Percentiles rank a stretch among this genome's conserved stretches.
Evolutionary conservation across 371 early-diverging fungal species (phyloP).

Genomic region (Rhizopus sp.): DNA sequence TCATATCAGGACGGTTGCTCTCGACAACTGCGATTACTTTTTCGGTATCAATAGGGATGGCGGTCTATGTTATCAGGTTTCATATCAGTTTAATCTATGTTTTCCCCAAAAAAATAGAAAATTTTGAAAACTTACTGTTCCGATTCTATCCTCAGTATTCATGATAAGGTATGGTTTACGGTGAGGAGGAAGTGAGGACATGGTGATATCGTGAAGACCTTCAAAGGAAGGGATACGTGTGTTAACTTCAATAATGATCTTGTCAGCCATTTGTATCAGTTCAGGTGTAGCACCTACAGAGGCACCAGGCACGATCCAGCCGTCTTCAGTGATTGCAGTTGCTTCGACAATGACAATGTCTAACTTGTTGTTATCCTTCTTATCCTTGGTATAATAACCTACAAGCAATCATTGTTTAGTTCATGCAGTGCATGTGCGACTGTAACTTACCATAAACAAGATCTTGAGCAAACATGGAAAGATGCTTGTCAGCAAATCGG

Average conservation of each 20-base stretch:
- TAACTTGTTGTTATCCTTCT: slow-evolving; percentile 40
- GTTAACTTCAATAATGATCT: slow-evolving; percentile 58
- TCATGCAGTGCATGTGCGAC: not conserved
- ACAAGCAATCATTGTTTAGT: slow-evolving; percentile 1
- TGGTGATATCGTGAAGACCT: slow-evolving; percentile 54
- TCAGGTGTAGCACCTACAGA: slow-evolving; percentile 60
- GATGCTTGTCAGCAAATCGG: slow-evolving; percentile 60
- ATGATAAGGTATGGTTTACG: slow-evolving; percentile 54
- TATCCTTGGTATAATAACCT: slow-evolving; percentile 53
- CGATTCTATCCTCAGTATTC: slow-evolving; percentile 53
- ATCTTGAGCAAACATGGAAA: slow-evolving; percentile 60
- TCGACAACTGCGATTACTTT: slow-evolving; percentile 54
- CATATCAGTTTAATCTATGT: not conserved
- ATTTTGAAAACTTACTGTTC: slow-evolving; percentile 35
- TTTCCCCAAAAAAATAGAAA: no score
- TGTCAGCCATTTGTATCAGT: slow-evolving; percentile 53
- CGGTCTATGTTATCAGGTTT: slow-evolving; percentile 23
- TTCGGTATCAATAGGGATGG: slow-evolving; percentile 52
- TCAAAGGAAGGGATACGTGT: slow-evolving; percentile 57
- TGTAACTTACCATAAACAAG: slow-evolving; percentile 43
- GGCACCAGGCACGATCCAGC: slow-evolving; percentile 57
- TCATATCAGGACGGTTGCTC: slow-evolving; percentile 49
- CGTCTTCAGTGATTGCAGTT: slow-evolving; percentile 58
- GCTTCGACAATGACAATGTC: slow-evolving; percentile 58
- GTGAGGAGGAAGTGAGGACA: slow-evolving; percentile 44